Evolutionary conservation across 23 red algal species (phyloP).

Genomic region (Gracilaria gracilis): DNA sequence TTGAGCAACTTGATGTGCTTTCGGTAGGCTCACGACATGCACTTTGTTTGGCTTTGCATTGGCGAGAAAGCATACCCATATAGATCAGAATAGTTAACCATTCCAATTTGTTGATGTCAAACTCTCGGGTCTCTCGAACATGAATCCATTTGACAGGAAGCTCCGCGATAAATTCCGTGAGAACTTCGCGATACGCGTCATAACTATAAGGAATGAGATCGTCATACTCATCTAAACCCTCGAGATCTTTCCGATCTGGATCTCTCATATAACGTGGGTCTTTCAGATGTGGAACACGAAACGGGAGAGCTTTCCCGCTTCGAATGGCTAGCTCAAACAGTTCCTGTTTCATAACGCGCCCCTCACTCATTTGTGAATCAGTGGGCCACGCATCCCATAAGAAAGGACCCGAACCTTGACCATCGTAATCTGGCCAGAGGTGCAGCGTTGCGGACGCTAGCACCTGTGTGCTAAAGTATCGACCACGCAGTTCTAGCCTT

Average conservation of each 20-base stretch:
- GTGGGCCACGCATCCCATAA: conserved; percentile 18
- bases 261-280: no score
- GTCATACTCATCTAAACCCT: conserved; percentile 15
- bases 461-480: conserved; percentile 39
- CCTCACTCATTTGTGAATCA: conserved; percentile 22
- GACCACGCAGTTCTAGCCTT: conserved; percentile 13
- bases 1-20: background rate
- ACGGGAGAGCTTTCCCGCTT: conserved; percentile 33
- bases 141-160: conserved; percentile 26
- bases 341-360: conserved; percentile 27
- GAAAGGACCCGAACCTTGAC: background rate
- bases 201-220: conserved; percentile 8
- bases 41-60: background rate
- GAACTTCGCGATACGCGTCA: conserved; percentile 17
- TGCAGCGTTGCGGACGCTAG: conserved; percentile 30
- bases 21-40: background rate
- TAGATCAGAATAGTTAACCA: conserved; percentile 47
- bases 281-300: conserved; percentile 47
- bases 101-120: conserved; percentile 48
- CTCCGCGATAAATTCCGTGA: conserved; percentile 23
- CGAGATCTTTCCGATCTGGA: conserved; percentile 5
- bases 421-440: conserved; percentile 5
- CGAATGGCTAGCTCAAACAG: conserved; percentile 22
- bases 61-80: conserved; percentile 24
- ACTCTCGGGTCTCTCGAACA: conserved; percentile 2